Evolutionary conservation across 345 rosid genomes (phyloP), one percentile per base, ranked within the genome.

Genomic region (Arabidopsis arenosa): DNA sequence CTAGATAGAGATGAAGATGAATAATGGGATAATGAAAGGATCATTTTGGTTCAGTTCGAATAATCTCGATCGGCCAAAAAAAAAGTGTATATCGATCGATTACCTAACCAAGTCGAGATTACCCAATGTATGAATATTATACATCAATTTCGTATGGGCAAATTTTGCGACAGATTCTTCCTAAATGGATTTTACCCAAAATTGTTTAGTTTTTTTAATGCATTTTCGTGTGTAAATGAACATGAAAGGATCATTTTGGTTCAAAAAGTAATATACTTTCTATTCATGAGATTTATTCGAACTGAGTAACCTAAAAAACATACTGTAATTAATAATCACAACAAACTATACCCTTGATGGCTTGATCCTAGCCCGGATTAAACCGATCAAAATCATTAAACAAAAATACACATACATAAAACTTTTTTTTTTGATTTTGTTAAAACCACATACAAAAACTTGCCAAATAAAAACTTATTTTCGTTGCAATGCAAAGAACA

Each of bases 401-500:
- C 13, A 5, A 53, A 53, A 4, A 45, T 6, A 15, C 23, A 47
- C 23, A 47, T 28, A 15, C 10, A 45, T 2, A 45, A 6, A 45
- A n/a, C 49, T 14, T n/a, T 44, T 41, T 7, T 35, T 3, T 28
- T 28, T 14, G 6, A 14, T 41, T 41, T 11, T 45, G 7, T 13
- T 44, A 14, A 59, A 18, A 48, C 35, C 26, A 58, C 30, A 60
- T 41, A 13, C 7, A 35, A 33, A 7, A 6, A 7, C 36, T 33
- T 18, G 45, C 13, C 28, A 26, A 33, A 56, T 36, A 77, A 74
- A 75, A 39, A 1, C 1, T 77, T 32, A 77, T 82, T 69, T 74
- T 45, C 80, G 76, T 64, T 70, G 71, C 48, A 77, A 58, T 1
- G 66, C 92, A 76, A 63, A 67, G 81, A 59, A 82, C 54, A 75